Evolutionary conservation across 495 filamentous ascomycete genomes (phyloP), one percentile per base, ranked within the genome.

Genomic region (Penicillium fimorum): DNA sequence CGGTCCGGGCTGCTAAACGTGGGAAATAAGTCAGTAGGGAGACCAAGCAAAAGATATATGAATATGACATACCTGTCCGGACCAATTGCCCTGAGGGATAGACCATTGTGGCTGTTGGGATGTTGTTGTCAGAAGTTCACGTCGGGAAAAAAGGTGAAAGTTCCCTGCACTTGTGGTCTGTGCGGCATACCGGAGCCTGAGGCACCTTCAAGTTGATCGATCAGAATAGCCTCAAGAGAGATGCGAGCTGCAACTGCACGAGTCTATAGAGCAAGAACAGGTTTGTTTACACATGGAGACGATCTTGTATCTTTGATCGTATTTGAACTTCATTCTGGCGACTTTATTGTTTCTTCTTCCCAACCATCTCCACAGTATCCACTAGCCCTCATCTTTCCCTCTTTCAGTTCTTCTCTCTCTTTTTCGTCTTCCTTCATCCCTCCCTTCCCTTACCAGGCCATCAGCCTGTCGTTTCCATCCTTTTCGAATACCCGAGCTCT

Each of bases 61-160:
- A 5, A 2, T 1, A 32, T 41, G 22, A 64, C 68, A 56, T 60
- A 78, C 76, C 69, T 56, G 72, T 63, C 56, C 73, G 73, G 60
- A 74, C 59, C 55, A 78, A 58, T 59, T 71, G 74, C 61, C 76
- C 73, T 55, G 72, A 75, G 22, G 63, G 66, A 57, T 67, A 63
- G 29, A 75, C 51, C 70, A 76, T 73, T 66, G 72, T 70, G 65
- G 73, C 71, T 72, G 72, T 74, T 55, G 56, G 42, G 62, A 56
- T 48, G 59, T 57, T 55, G 56, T 41, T 58, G 54, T 47, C 48
- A 54, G 52, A 59, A 53, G 53, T 50, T 40, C 47, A 42, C 42
- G 41, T 43, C 49, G 50, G 60, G 61, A 69, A 70, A 70, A 72
- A 74, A 74, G 67, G 64, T 64, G 51, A 68, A 55, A 53, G 58